phyloP scores from a whole-genome alignment of 768 basidiomycete genomes.

The Termitomyces sp. region DNA sequence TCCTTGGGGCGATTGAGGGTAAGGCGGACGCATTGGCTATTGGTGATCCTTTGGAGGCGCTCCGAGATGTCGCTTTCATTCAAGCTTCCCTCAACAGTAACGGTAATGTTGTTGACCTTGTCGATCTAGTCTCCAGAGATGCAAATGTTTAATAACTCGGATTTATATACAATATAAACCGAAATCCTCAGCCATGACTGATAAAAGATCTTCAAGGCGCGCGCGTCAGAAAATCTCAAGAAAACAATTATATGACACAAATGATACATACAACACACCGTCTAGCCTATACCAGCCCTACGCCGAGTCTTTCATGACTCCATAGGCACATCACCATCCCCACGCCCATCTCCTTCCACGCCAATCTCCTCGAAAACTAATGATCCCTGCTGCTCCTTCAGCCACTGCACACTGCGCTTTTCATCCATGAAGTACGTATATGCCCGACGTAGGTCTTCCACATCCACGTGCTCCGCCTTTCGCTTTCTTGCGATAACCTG shows the following conservation, averaged over 20 bases:
- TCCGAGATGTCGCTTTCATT: conserved; percentile 76
- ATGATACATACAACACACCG: conserved; percentile 1
- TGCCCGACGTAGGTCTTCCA: conserved; percentile 77
- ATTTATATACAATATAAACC: neutral
- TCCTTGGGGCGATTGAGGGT: conserved; percentile 51
- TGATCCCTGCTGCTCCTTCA: conserved; percentile 76
- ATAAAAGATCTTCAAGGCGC: neutral
- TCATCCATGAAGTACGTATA: conserved; percentile 93
- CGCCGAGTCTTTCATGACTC: conserved; percentile 12
- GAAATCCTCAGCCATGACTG: neutral
- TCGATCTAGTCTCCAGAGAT: neutral
- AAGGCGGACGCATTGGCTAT: conserved; percentile 39
- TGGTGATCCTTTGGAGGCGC: conserved; percentile 56
- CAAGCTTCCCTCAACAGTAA: conserved; percentile 41
- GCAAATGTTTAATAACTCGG: neutral
- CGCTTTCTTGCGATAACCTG: conserved; percentile 82
- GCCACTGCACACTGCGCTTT: conserved; percentile 86
- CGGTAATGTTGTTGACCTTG: neutral
- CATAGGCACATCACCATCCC: conserved; percentile 27
- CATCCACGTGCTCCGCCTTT: conserved; percentile 74
- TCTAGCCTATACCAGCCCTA: neutral
- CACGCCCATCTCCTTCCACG: conserved; percentile 12
- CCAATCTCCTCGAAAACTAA: conserved; percentile 71
- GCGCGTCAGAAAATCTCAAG: neutral
- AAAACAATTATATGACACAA: conserved; percentile 4